phyloP scores from a whole-genome alignment of 225 moss, liverwort and hornwort genomes.

The Antitrichia curtipendula region DNA sequence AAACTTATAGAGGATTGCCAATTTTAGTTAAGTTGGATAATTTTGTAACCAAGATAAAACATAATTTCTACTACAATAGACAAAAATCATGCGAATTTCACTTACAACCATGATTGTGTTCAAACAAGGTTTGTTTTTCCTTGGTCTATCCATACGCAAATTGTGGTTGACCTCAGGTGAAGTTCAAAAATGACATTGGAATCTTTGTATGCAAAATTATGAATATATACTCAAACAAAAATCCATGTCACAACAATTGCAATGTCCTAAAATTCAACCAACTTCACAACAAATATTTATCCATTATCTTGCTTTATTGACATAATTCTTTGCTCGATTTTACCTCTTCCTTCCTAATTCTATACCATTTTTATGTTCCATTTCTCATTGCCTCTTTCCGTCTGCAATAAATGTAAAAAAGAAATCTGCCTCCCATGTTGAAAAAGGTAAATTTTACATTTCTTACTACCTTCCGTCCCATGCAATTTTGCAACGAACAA shows the following conservation, averaged over 20 bases:
- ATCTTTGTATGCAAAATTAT: not conserved
- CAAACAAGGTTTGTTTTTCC: not conserved
- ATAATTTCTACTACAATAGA: not conserved
- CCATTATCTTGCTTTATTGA: not conserved
- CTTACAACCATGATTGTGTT: not conserved
- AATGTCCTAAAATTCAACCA: not conserved
- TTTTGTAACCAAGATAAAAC: not conserved
- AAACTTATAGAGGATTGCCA: too few relatives aligned
- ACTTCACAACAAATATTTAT: accelerated
- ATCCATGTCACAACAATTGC: accelerated
- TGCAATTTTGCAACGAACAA: too few relatives aligned
- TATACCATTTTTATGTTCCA: not conserved
- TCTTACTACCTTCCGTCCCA: not conserved
- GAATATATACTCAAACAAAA: not conserved
- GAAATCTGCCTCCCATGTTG: too few relatives aligned
- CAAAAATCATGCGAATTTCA: not conserved
- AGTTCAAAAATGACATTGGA: not conserved
- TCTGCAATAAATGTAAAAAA: not conserved
- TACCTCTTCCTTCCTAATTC: not conserved
- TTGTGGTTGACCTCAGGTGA: accelerated
- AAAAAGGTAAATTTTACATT: not conserved
- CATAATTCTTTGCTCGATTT: accelerated
- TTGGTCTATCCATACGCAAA: too few relatives aligned
- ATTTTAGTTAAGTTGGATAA: too few relatives aligned
- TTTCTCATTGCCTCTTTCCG: accelerated